phyloP scores from a whole-genome alignment of 441 rosid genomes.

The Arabidopsis hybrid region DNA sequence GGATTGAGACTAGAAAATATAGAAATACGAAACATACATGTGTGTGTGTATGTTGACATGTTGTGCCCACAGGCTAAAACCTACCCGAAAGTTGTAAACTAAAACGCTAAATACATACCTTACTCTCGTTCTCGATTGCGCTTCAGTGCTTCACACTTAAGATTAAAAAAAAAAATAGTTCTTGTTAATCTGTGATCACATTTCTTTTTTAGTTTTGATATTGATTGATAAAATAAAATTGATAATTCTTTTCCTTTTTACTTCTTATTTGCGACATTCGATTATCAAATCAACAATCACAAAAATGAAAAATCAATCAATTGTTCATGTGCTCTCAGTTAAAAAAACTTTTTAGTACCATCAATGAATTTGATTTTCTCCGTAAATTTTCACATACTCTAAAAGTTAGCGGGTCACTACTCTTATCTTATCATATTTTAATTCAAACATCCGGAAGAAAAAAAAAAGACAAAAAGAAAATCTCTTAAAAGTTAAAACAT shows the following conservation, averaged over 20 bases:
- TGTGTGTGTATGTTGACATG: not conserved
- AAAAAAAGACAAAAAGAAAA: not conserved
- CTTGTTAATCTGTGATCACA: not conserved
- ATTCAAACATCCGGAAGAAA: not conserved
- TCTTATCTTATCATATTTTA: not conserved
- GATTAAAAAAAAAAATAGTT: no score
- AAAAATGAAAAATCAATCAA: no score
- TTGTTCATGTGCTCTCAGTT: no score
- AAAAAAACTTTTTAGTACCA: no score
- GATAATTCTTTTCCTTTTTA: no score
- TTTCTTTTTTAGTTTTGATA: not conserved
- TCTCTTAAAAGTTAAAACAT: not conserved
- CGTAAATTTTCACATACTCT: not conserved
- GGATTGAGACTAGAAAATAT: not conserved
- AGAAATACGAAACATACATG: not conserved
- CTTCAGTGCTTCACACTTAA: no score
- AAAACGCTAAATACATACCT: not conserved
- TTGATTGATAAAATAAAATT: no score
- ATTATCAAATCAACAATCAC: no score
- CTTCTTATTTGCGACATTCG: no score
- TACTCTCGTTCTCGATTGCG: not conserved
- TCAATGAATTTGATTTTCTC: no score
- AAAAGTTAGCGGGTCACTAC: not conserved
- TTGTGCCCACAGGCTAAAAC: no score
- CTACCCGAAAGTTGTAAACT: no score